Evolutionary conservation across 1,139 yeast species (phyloP).

Genomic region (Candida sp.): DNA sequence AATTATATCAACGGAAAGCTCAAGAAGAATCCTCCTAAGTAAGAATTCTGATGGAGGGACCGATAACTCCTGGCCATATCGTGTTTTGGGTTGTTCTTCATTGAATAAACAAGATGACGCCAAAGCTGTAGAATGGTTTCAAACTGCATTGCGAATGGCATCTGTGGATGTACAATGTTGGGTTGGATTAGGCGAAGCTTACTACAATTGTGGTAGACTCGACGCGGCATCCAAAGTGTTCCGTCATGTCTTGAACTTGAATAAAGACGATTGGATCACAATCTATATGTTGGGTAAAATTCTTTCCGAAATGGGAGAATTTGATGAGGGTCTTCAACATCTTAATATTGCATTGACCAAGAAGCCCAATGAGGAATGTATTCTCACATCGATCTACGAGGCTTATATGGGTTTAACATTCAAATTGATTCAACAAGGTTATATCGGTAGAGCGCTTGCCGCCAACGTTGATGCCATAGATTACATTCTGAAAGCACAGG

Average conservation of each 20-base stretch:
- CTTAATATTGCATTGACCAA: constrained; percentile 35
- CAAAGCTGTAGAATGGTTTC: constrained; percentile 86
- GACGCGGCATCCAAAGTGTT: constrained; percentile 89
- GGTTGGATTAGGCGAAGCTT: constrained; percentile 95
- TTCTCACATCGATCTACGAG: constrained; percentile 56
- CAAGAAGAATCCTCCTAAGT: constrained; percentile 47
- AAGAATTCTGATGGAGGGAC: constrained; percentile 20
- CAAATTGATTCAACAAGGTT: constrained; percentile 56
- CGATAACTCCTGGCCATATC: constrained; percentile 68
- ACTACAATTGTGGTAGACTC: constrained; percentile 75
- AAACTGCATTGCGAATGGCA: constrained; percentile 71
- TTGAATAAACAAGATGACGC: constrained; percentile 72
- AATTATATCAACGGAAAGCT: constrained; percentile 59
- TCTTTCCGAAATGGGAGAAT: constrained; percentile 41
- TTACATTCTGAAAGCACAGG: constrained; percentile 40
- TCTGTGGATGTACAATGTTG: constrained; percentile 74
- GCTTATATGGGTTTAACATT: constrained; percentile 54
- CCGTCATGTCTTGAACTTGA: constrained; percentile 54
- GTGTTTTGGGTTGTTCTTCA: constrained; percentile 79
- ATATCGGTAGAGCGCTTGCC: constrained; percentile 54
- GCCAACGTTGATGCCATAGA: constrained; percentile 45
- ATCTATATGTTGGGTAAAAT: constrained; percentile 67
- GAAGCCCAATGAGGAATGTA: constrained; percentile 53
- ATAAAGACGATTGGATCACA: constrained; percentile 50
- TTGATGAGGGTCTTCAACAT: constrained; percentile 28